These are phyloP conservation scores for Danielozyma ontarioensis DNA, from an alignment of 805 yeast genomes.

Conservation along the genomic window DNA sequence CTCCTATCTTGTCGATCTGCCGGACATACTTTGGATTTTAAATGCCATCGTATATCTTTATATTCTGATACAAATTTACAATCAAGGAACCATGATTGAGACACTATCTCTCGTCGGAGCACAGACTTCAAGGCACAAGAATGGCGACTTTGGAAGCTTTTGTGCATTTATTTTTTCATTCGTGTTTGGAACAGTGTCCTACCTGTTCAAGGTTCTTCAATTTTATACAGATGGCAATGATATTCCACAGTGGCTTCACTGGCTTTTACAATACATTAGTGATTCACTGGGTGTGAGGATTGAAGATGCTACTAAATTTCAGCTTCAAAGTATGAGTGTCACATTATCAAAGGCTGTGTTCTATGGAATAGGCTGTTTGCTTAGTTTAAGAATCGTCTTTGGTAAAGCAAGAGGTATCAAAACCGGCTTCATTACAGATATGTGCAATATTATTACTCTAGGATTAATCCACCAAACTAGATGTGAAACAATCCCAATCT, in stretches of 20 bases:
- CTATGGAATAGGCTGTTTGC: slow-evolving; percentile 20
- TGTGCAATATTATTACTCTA: slow-evolving; percentile 31
- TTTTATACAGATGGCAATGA: slow-evolving; percentile 49
- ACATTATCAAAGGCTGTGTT: slow-evolving; percentile 21
- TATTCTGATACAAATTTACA: slow-evolving; percentile 12
- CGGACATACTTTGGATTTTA: slow-evolving; percentile 43
- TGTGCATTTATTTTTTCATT: slow-evolving; percentile 43
- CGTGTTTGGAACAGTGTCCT: slow-evolving; percentile 39
- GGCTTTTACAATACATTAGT: slow-evolving; percentile 24
- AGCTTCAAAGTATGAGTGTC: slow-evolving; percentile 18
- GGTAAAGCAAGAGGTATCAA: slow-evolving; percentile 18
- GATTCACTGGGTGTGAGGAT: slow-evolving; percentile 21
- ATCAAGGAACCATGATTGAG: slow-evolving; percentile 21
- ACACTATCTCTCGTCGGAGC: slow-evolving; percentile 11
- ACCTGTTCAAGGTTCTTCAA: slow-evolving; percentile 52
- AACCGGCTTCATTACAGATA: slow-evolving; percentile 28
- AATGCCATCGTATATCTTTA: slow-evolving; percentile 35
- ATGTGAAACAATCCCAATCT: slow-evolving; percentile 51
- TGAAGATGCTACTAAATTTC: slow-evolving; percentile 10
- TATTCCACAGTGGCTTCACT: slow-evolving; percentile 38
- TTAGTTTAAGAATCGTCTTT: slow-evolving; percentile 25
- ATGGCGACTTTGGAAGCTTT: slow-evolving; percentile 18
- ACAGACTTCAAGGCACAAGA: slow-evolving; percentile 2
- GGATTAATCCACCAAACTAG: slow-evolving; percentile 53
- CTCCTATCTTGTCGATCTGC: slow-evolving; percentile 30